Evolutionary conservation across 164 flowering plant genomes (phyloP).

Genomic region (Nymphaea colorata): DNA sequence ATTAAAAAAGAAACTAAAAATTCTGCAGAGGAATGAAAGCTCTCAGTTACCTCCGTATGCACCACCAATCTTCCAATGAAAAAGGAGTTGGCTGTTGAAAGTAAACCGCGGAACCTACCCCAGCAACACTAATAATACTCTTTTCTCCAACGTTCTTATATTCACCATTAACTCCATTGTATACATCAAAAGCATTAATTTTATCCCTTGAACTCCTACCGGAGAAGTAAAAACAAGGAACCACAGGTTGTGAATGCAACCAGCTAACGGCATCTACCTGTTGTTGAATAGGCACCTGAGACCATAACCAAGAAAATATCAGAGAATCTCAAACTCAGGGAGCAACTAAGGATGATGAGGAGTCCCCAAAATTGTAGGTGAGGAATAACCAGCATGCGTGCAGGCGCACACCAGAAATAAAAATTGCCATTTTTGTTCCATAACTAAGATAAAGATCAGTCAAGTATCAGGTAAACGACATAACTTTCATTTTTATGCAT

Average conservation of each 20-base stretch:
- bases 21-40: not conserved
- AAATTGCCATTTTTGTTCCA: not conserved
- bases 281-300: slow-evolving; percentile 68
- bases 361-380: not conserved
- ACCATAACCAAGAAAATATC: not conserved
- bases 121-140: slow-evolving; percentile 62
- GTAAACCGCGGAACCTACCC: slow-evolving; percentile 82
- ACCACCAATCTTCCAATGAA: slow-evolving; percentile 61
- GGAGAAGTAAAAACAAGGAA: slow-evolving; percentile 82
- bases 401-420: not conserved
- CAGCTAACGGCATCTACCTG: slow-evolving; percentile 69
- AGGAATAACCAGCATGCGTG: not conserved
- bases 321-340: not conserved
- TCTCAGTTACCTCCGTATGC: slow-evolving; percentile 55
- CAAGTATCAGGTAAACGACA: not conserved
- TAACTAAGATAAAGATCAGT: not conserved
- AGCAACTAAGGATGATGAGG: not conserved
- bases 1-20: too few species aligned
- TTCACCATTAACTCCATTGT: slow-evolving; percentile 18
- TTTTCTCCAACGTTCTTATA: slow-evolving; percentile 4
- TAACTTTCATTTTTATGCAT: not conserved
- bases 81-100: slow-evolving; percentile 53
- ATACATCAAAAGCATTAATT: slow-evolving; percentile 7
- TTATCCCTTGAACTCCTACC: slow-evolving; percentile 23
- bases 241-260: slow-evolving; percentile 53